Conservation (phyloP, 805 yeast genomes). For the Starmerella vitae region DNA sequence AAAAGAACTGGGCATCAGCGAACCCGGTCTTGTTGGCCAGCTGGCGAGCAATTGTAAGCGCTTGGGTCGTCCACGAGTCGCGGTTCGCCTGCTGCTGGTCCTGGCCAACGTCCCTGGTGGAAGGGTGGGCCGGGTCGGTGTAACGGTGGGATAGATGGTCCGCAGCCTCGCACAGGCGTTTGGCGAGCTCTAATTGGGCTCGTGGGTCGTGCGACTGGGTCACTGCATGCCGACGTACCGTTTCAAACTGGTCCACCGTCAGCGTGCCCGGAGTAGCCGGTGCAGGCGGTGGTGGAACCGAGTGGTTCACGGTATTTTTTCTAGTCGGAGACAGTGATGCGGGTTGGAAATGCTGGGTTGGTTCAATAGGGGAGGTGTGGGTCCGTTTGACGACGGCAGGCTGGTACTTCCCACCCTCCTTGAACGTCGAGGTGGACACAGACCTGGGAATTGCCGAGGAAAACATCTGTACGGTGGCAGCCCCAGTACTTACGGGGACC, state of each 20-base stretch:
- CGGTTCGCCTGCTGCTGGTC: conserved; percentile 40
- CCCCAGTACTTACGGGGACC: too few species aligned
- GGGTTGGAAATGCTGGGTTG: too few species aligned
- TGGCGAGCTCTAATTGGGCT: conserved; percentile 54
- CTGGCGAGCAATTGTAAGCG: conserved; percentile 46
- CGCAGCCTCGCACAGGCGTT: conserved; percentile 38
- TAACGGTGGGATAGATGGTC: conserved; percentile 24
- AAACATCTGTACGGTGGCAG: too few species aligned
- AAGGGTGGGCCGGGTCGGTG: conserved; percentile 31
- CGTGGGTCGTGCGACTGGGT: conserved; percentile 30
- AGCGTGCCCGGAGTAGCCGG: conserved; percentile 11
- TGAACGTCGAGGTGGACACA: too few species aligned
- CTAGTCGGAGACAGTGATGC: too few species aligned
- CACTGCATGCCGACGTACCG: conserved; percentile 23
- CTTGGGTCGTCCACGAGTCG: conserved; percentile 42
- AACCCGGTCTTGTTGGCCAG: conserved; percentile 34
- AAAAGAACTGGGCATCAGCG: conserved; percentile 43
- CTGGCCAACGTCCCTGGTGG: conserved; percentile 29
- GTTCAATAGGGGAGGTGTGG: too few species aligned
- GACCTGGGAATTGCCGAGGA: too few species aligned
- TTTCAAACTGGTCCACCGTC: conserved; percentile 25
- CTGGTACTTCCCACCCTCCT: too few species aligned
- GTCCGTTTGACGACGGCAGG: too few species aligned
- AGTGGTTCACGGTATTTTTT: not conserved
- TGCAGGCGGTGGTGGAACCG: not conserved